Evolutionary conservation across 768 basidiomycete genomes (phyloP), one percentile per base, ranked within the genome.

Genomic region (Mrakia hoshinonis): DNA sequence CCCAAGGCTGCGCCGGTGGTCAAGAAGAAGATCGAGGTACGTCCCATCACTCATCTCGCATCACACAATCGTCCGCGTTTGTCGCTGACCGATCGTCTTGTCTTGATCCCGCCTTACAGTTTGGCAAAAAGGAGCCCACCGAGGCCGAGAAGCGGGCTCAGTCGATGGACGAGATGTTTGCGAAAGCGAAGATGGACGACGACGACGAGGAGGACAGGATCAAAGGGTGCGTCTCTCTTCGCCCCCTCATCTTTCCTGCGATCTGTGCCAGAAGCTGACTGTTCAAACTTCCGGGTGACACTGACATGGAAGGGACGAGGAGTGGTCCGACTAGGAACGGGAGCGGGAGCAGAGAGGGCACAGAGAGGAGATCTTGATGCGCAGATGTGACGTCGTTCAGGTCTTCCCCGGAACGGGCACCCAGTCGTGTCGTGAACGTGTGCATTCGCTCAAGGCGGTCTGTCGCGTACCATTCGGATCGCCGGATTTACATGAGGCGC

Each of bases 101-200:
- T 4, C 43, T 6, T 31, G 12, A 26, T 20, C 22, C 43, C 5
- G 34, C 5, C 36, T 51, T 11, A 18, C 73, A 75, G 66, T 76
- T 75, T 4, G 74, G 70, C 5, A 62, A 54, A 13, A 67, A 79
- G 74, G 76, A 80, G 48, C 43, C 78, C 62, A 77, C 80, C 0
- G 79, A 79, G 52, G 76, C 78, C 49, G 77, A 80, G 74, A 76
- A 76, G 70, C 77, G 77, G 58, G 43, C 73, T 67, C 43, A 71
- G 62, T 78, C 79, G 66, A 77, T 81, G 77, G 79, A 80, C 65
- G 73, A 54, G 22, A 63, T 81, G 66, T 81, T 80, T 66, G 68
- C 75, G 67, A 77, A 77, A 43, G 80, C 79, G 15, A 77, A 81
- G 70, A 22, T 58, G 34, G 70, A 72, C 20, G 52, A 24, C 31